A percentile compares a stretch with the other conserved stretches of the same genome.
Conservation (phyloP, 2,329 filamentous ascomycete species). For the Pseudopithomyces maydicus region DNA sequence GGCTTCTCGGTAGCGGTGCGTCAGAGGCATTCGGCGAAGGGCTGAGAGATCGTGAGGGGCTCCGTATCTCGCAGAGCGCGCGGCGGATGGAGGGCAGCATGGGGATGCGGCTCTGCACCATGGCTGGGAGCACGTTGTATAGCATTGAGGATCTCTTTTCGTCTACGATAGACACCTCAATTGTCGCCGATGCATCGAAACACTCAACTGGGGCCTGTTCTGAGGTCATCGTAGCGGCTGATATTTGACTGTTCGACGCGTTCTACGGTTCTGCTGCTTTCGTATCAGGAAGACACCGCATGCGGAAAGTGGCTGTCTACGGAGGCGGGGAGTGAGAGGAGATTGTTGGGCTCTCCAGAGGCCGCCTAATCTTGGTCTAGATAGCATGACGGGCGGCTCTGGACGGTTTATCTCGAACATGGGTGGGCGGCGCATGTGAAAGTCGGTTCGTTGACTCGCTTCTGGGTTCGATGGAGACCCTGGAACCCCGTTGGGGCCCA, state of each 20-base stretch:
- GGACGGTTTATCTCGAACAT: background rate
- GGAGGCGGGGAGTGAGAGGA: background rate
- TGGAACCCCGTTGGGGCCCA: background rate
- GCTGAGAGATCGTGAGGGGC: conserved; percentile 22
- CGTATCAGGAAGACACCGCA: background rate
- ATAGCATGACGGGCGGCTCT: conserved; percentile 2
- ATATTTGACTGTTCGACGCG: background rate
- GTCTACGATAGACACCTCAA: conserved; percentile 11
- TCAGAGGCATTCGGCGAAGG: conserved; percentile 21
- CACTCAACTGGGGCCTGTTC: conserved; percentile 10
- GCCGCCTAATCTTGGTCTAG: background rate
- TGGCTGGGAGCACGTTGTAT: conserved; percentile 59
- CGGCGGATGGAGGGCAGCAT: conserved; percentile 56
- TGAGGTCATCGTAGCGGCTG: background rate
- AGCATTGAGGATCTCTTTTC: conserved; percentile 50
- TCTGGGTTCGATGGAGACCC: background rate
- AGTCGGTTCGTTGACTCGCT: conserved; percentile 6
- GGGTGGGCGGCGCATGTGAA: conserved; percentile 3
- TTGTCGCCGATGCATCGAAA: conserved; percentile 6
- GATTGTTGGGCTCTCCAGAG: background rate
- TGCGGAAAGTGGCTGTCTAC: background rate
- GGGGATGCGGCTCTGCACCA: conserved; percentile 58
- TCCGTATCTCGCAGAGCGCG: conserved; percentile 35
- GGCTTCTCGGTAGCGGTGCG: conserved; percentile 32
- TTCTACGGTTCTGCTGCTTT: background rate